A percentile compares a stretch with the other conserved stretches of the same genome.
Conservation (phyloP, 208 protist genomes). For the Trichomonas vaginalis region DNA sequence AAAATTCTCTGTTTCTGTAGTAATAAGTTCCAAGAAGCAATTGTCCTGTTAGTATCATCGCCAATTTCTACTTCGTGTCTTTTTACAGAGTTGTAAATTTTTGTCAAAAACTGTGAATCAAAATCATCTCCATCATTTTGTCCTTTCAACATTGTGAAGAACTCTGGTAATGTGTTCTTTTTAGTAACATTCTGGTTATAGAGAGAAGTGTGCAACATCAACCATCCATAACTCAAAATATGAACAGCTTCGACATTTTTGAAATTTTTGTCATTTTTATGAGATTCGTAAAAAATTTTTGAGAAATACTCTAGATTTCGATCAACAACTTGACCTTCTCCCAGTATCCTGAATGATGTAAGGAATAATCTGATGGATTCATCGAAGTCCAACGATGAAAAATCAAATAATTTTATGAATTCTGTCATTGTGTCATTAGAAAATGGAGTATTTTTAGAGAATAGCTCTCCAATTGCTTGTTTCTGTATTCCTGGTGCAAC, state of each 20-base stretch:
- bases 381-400: background rate
- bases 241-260: background rate
- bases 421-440: background rate
- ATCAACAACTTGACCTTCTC: background rate
- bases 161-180: background rate
- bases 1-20: background rate
- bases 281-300: background rate
- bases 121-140: conserved; percentile 8
- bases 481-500: background rate
- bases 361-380: background rate
- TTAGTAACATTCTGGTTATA: background rate
- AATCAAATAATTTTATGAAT: background rate
- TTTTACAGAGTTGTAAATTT: background rate
- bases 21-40: background rate
- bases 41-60: background rate
- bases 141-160: background rate
- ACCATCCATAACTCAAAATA: background rate
- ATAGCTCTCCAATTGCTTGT: background rate
- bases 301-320: background rate
- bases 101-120: background rate
- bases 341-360: background rate
- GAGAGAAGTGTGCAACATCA: background rate
- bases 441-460: background rate
- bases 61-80: background rate
- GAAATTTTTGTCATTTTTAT: background rate